These are phyloP conservation scores for Xanthoparmelia taractica DNA, from an alignment of 495 filamentous ascomycete species.

Conservation along the genomic window DNA sequence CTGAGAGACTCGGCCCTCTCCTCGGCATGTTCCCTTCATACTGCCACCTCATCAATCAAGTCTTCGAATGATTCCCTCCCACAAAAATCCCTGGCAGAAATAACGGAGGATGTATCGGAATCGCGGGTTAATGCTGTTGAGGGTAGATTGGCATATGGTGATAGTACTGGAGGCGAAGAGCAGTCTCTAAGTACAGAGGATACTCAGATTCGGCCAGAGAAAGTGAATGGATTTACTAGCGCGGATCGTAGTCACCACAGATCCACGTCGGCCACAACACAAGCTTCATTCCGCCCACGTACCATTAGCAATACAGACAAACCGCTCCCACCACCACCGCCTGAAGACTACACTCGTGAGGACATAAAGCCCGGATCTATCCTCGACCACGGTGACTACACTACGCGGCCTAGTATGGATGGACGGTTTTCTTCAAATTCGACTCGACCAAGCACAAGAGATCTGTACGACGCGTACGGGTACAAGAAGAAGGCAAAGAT, in stretches of 20 bases:
- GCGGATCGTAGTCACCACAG: conserved; percentile 10
- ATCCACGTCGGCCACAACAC: conserved; percentile 15
- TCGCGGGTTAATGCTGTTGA: conserved; percentile 9
- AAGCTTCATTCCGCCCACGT: conserved; percentile 8
- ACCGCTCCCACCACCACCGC: conserved; percentile 22
- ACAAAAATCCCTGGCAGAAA: conserved; percentile 72
- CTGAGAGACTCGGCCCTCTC: conserved; percentile 82
- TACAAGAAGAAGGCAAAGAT: conserved; percentile 71
- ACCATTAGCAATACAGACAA: conserved; percentile 22
- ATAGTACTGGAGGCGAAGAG: background rate
- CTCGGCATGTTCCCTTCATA: conserved; percentile 81
- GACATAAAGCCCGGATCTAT: background rate
- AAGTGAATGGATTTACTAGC: conserved; percentile 12
- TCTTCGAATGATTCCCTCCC: conserved; percentile 78
- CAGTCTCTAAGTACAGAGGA: conserved; percentile 3
- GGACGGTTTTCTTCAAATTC: conserved; percentile 54
- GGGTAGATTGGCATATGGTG: background rate
- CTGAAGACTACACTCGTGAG: conserved; percentile 2
- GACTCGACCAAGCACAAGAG: conserved; percentile 50
- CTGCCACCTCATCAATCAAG: conserved; percentile 76
- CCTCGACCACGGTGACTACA: conserved; percentile 12
- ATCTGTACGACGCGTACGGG: conserved; percentile 51
- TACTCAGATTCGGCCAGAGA: conserved; percentile 12
- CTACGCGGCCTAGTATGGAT: conserved; percentile 22
- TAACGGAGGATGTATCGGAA: conserved; percentile 77